Evolutionary conservation across 352 stramenopile genomes (phyloP).

Genomic region (Phytophthora ramorum): DNA sequence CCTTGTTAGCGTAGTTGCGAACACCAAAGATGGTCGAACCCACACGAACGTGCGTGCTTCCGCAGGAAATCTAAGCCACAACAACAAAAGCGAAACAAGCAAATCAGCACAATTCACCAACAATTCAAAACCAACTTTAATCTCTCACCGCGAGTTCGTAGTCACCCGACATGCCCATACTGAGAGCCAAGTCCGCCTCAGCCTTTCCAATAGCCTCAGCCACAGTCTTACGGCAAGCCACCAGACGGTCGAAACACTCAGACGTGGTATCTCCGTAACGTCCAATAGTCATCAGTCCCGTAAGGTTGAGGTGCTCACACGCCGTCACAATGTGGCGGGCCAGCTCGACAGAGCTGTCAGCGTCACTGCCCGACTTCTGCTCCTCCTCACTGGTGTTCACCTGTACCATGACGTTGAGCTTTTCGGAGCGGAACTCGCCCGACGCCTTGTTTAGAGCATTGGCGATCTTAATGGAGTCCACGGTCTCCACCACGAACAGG

Average conservation of each 20-base stretch:
- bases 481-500: slow-evolving; percentile 96
- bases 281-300: slow-evolving; percentile 99
- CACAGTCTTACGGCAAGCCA: slow-evolving; percentile 71
- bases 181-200: slow-evolving; percentile 90
- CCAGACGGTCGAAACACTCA: slow-evolving; percentile 93
- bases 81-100: not conserved
- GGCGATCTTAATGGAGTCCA: slow-evolving; percentile 97
- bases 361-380: slow-evolving; percentile 95
- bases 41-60: slow-evolving; percentile 96
- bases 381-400: slow-evolving; percentile 98
- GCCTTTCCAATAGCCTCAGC: slow-evolving; percentile 70
- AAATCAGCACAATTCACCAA: slow-evolving; percentile 3
- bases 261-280: slow-evolving; percentile 92
- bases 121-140: not conserved
- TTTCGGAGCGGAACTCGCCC: slow-evolving; percentile 62
- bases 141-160: slow-evolving; percentile 92
- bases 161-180: slow-evolving; percentile 99
- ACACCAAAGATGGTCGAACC: slow-evolving; percentile 98
- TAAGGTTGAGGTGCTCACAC: slow-evolving; percentile 94
- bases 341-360: slow-evolving; percentile 79
- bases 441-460: slow-evolving; percentile 94
- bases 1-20: slow-evolving; percentile 87
- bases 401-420: slow-evolving; percentile 96
- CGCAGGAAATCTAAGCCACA: slow-evolving; percentile 88
- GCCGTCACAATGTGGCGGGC: slow-evolving; percentile 89